Conservation (phyloP, 768 basidiomycete species). For the Tricholoma sp. region DNA sequence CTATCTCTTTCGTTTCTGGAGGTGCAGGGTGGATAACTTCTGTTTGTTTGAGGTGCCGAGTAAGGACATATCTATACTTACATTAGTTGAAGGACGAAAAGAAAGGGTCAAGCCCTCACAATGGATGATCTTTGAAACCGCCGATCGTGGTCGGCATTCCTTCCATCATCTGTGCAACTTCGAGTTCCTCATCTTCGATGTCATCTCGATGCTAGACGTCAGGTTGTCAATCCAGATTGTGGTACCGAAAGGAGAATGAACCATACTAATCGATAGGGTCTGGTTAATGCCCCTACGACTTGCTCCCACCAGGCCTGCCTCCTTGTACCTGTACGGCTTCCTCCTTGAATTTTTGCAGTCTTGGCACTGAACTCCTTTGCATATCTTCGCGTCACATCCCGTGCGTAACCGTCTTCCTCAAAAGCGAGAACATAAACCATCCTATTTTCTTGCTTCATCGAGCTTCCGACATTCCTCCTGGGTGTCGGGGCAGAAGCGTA, state of each 20-base stretch:
- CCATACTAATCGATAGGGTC: conserved; percentile 81
- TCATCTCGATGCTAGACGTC: conserved; percentile 78
- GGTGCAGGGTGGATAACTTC: conserved; percentile 77
- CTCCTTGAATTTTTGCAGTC: conserved; percentile 73
- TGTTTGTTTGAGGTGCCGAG: conserved; percentile 82
- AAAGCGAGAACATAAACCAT: conserved; percentile 92
- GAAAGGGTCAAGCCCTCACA: conserved; percentile 44
- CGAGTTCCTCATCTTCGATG: conserved; percentile 85
- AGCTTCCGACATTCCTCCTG: conserved; percentile 20
- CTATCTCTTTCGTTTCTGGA: conserved; percentile 62
- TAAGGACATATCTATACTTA: conserved; percentile 65
- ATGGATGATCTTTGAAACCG: conserved; percentile 94
- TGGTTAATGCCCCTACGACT: conserved; percentile 53
- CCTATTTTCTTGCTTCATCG: conserved; percentile 54
- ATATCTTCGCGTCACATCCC: conserved; percentile 90
- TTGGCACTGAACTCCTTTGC: conserved; percentile 76
- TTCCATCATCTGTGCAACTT: conserved; percentile 70
- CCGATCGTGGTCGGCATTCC: conserved; percentile 88
- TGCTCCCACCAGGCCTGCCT: conserved; percentile 84
- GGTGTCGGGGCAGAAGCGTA: conserved; percentile 13
- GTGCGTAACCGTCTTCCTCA: conserved; percentile 90
- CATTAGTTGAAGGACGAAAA: not conserved
- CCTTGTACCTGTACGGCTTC: conserved; percentile 47
- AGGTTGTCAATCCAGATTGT: not conserved
- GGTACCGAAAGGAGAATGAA: not conserved